Evolutionary conservation across 805 yeast genomes (phyloP), one percentile per base, ranked within the genome.

Genomic region (Candida yuanshanica): DNA sequence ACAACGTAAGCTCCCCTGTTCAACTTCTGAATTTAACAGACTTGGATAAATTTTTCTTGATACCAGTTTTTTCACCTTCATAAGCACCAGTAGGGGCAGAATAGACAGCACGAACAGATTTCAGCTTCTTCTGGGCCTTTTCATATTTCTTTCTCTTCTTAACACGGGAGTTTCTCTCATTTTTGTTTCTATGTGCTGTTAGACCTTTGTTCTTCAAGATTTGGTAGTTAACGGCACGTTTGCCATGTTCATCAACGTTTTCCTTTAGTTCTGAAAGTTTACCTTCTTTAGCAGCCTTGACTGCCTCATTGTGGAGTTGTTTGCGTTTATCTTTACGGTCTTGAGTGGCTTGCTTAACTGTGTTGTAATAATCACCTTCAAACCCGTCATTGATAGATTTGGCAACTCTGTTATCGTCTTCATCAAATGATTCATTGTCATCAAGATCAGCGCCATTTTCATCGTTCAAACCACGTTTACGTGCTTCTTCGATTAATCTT

Each of bases 81-180:
- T 93, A 93, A 2, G 95, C 81, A 49, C 88, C 84, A 47, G 77
- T 70, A 38, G 77, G 86, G 16, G 71, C 70, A 52, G 81, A 75
- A 71, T 83, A 89, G n/a, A 89, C 96, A 41, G 86, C 87, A 63
- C 96, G 83, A 49, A 86, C 83, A 40, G 95, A 84, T 59, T 81
- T 81, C 64, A 93, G 82, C 64, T 88, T 88, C 87, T 88, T 91
- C 70, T 88, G 81, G 22, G 99, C 99, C 62, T 77, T 74, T 49
- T 88, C 98, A 70, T 85, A 93, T 78, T 87, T 87, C 80, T 81
- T 86, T 74, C 99, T 84, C 95, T 91, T 93, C 75, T 93, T 93
- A 56, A 93, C 98, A 68, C 99, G 83, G 33, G 98, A 78, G 63
- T 93, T 93, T 66, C 97, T 79, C 71, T 85, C 80, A 50, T 87